Conservation (phyloP, 1,139 yeast species). For the Lodderomyces oxycetoniae region DNA sequence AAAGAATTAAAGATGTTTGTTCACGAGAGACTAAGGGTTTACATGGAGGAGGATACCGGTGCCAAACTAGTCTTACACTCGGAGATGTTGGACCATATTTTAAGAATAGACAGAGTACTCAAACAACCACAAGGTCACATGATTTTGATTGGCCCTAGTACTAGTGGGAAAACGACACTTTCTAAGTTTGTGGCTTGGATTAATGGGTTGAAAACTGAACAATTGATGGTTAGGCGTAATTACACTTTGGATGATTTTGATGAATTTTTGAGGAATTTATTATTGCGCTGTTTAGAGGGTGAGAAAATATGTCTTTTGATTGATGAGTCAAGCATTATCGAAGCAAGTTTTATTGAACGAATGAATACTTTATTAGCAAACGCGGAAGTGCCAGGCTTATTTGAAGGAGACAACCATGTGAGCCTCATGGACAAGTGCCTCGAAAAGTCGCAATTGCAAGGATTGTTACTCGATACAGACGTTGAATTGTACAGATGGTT, state of each 20-base stretch:
- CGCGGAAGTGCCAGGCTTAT: slow-evolving; percentile 88
- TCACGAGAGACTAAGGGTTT: slow-evolving; percentile 60
- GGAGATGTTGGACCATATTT: slow-evolving; percentile 67
- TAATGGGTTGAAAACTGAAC: slow-evolving; percentile 65
- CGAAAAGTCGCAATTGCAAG: slow-evolving; percentile 57
- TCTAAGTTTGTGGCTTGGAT: slow-evolving; percentile 88
- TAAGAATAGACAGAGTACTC: slow-evolving; percentile 78
- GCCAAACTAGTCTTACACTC: slow-evolving; percentile 60
- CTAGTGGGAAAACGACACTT: slow-evolving; percentile 78
- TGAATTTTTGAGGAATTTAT: slow-evolving; percentile 49
- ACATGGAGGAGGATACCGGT: slow-evolving; percentile 73
- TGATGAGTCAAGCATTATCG: slow-evolving; percentile 76
- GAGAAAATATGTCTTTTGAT: slow-evolving; percentile 69
- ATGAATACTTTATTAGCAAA: slow-evolving; percentile 91
- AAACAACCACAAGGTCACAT: slow-evolving; percentile 87
- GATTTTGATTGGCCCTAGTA: slow-evolving; percentile 80
- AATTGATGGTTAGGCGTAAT: slow-evolving; percentile 52
- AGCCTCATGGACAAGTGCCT: slow-evolving; percentile 53
- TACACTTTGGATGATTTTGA: slow-evolving; percentile 68
- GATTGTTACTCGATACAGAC: slow-evolving; percentile 60
- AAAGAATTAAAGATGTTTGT: slow-evolving; percentile 52
- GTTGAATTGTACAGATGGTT: slow-evolving; percentile 79
- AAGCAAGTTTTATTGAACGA: slow-evolving; percentile 77
- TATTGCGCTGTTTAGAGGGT: slow-evolving; percentile 47
- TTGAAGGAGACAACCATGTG: slow-evolving; percentile 67